Conservation (phyloP, 495 filamentous ascomycete species). For the Aspergillus homomorphus region DNA sequence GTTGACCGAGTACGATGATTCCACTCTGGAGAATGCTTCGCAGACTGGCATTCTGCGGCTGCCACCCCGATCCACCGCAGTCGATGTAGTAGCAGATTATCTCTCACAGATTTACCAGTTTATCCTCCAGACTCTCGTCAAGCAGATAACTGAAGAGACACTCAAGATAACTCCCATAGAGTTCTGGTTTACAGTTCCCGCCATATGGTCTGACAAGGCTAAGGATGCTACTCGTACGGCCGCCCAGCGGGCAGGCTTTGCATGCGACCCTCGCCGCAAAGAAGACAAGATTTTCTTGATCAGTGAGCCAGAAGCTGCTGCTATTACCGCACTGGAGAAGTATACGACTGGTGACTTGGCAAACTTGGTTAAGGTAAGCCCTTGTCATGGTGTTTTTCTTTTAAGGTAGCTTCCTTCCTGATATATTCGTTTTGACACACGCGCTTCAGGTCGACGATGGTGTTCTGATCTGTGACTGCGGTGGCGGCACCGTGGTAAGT, state of each 20-base stretch:
- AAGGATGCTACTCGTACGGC: slow-evolving; percentile 26
- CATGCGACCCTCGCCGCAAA: slow-evolving; percentile 13
- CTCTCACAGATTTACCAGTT: slow-evolving; percentile 41
- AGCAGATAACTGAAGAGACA: slow-evolving; percentile 5
- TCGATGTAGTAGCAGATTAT: slow-evolving; percentile 41
- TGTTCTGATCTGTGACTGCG: slow-evolving; percentile 29
- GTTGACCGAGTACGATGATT: slow-evolving; percentile 14
- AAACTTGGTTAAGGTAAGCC: slow-evolving; percentile 8
- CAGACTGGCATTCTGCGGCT: slow-evolving; percentile 12
- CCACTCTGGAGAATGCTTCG: slow-evolving; percentile 6
- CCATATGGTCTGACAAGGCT: slow-evolving; percentile 23
- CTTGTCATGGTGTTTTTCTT: not conserved
- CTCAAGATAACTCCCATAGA: slow-evolving; percentile 14
- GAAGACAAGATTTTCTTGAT: slow-evolving; percentile 43
- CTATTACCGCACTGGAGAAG: slow-evolving; percentile 10
- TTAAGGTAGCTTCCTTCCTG: not conserved
- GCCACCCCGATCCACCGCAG: slow-evolving; percentile 18
- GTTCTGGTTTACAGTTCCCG: slow-evolving; percentile 27
- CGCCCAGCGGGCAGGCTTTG: slow-evolving; percentile 49
- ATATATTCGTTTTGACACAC: no score
- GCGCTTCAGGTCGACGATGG: slow-evolving; percentile 14
- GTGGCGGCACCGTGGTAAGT: slow-evolving; percentile 40
- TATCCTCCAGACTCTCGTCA: slow-evolving; percentile 29
- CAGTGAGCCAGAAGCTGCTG: slow-evolving; percentile 58
- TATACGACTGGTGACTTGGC: not conserved